Percentiles rank a stretch among this genome's conserved stretches.
These are phyloP conservation scores for Buddleja alternifolia DNA, from an alignment of 257 asterid genomes.

Conservation along the genomic window DNA sequence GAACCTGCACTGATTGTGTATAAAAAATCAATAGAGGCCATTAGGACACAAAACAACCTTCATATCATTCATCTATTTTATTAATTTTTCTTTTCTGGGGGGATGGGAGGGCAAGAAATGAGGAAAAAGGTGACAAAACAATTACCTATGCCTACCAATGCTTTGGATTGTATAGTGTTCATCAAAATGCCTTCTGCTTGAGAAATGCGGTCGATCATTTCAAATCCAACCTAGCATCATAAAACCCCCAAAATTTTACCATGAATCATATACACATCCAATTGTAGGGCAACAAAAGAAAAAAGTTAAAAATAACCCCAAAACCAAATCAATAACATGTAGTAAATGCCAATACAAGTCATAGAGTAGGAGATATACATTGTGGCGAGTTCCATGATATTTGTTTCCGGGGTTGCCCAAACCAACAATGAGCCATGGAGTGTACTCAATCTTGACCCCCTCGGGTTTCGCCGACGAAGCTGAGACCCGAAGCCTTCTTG, in stretches of 20 bases:
- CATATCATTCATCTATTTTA: not conserved
- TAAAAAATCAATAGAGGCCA: conserved; percentile 16
- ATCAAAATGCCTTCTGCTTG: conserved; percentile 73
- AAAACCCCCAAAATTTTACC: not conserved
- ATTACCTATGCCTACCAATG: conserved; percentile 92
- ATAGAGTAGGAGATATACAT: conserved; percentile 46
- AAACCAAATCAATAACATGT: conserved; percentile 17
- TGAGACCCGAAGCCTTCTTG: conserved; percentile 49
- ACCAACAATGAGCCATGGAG: conserved; percentile 98
- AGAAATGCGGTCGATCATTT: conserved; percentile 85
- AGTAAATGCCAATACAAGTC: conserved; percentile 11
- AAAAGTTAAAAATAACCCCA: conserved; percentile 4
- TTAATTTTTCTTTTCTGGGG: not conserved
- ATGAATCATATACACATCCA: conserved; percentile 20
- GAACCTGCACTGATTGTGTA: conserved; percentile 62
- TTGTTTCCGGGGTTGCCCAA: conserved; percentile 97
- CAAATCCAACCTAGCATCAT: conserved; percentile 81
- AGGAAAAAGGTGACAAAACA: conserved; percentile 6
- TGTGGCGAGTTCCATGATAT: conserved; percentile 97
- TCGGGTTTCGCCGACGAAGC: conserved; percentile 59
- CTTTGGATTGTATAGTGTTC: conserved; percentile 92
- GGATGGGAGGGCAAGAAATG: not conserved
- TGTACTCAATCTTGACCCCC: conserved; percentile 72
- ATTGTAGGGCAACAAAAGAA: not conserved
- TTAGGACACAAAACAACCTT: not conserved